Evolutionary conservation across 495 filamentous ascomycete genomes (phyloP).

Genomic region (Penicillium subrubescens): DNA sequence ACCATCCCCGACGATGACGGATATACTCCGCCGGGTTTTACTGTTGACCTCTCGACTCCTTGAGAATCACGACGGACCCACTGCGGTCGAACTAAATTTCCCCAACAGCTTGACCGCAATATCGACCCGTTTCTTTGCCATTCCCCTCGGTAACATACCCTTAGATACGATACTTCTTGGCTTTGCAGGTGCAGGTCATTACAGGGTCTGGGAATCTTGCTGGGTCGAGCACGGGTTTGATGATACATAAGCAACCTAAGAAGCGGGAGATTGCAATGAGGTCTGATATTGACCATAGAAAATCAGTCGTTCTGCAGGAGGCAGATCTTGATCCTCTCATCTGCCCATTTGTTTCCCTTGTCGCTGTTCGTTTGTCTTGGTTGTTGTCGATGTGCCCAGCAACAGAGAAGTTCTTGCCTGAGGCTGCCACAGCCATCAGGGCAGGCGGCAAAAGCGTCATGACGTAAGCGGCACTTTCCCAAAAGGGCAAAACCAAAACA

Average conservation of each 20-base stretch:
- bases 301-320: neutral
- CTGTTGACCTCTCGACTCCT: no score
- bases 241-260: neutral
- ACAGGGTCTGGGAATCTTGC: no score
- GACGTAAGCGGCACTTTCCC: slow-evolving; percentile 10
- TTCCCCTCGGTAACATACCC: neutral
- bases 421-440: neutral
- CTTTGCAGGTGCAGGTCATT: neutral
- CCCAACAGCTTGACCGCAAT: slow-evolving; percentile 35
- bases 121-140: slow-evolving; percentile 9
- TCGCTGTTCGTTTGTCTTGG: neutral
- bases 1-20: neutral
- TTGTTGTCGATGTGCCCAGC: neutral
- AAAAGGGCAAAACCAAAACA: slow-evolving; percentile 41
- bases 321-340: neutral
- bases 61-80: slow-evolving; percentile 23
- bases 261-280: neutral
- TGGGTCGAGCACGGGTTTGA: neutral
- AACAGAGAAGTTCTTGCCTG: slow-evolving; percentile 9
- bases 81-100: slow-evolving; percentile 20
- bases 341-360: neutral
- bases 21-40: neutral
- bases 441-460: slow-evolving; percentile 5
- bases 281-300: neutral
- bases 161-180: neutral